phyloP scores from a whole-genome alignment of 2,329 filamentous ascomycete species.

The Bertia moriformis region DNA sequence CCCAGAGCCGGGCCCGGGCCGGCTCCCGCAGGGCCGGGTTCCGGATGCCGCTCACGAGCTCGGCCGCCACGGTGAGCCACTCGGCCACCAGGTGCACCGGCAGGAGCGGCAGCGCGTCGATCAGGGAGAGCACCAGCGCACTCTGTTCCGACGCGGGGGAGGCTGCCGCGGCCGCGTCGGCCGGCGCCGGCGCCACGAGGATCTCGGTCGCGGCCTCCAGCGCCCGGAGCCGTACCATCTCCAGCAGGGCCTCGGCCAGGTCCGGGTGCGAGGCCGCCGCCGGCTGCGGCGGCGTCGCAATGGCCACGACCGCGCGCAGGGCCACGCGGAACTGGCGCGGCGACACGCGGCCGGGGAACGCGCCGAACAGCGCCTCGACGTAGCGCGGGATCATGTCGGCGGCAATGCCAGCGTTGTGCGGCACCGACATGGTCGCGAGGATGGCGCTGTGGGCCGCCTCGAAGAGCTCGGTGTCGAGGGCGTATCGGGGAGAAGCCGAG shows the following conservation, averaged over 20 bases:
- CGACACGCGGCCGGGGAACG: conserved; percentile 67
- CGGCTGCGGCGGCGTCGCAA: conserved; percentile 66
- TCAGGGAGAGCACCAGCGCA: conserved; percentile 59
- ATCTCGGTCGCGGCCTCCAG: conserved; percentile 34
- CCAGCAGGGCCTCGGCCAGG: conserved; percentile 66
- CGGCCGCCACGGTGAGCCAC: conserved; percentile 63
- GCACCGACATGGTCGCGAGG: conserved; percentile 66
- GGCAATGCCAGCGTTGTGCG: conserved; percentile 60
- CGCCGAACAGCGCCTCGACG: conserved; percentile 63
- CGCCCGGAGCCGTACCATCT: conserved; percentile 59
- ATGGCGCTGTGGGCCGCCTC: conserved; percentile 76
- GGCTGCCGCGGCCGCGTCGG: conserved; percentile 22
- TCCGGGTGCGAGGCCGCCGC: conserved; percentile 60
- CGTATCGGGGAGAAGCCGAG: conserved; percentile 11
- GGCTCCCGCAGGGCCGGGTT: conserved; percentile 46
- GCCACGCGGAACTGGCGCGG: conserved; percentile 77
- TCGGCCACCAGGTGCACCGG: conserved; percentile 58
- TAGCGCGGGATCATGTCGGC: conserved; percentile 67
- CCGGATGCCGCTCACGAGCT: conserved; percentile 48
- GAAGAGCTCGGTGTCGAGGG: conserved; percentile 40
- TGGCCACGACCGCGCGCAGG: conserved; percentile 70
- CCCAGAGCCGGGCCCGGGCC: conserved; percentile 63
- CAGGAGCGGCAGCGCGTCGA: conserved; percentile 67
- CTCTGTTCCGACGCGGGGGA: conserved; percentile 60
- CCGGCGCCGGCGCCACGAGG: conserved; percentile 16